phyloP scores from a whole-genome alignment of 2,329 filamentous ascomycete genomes.

The Neopestalotiopsis sp. region DNA sequence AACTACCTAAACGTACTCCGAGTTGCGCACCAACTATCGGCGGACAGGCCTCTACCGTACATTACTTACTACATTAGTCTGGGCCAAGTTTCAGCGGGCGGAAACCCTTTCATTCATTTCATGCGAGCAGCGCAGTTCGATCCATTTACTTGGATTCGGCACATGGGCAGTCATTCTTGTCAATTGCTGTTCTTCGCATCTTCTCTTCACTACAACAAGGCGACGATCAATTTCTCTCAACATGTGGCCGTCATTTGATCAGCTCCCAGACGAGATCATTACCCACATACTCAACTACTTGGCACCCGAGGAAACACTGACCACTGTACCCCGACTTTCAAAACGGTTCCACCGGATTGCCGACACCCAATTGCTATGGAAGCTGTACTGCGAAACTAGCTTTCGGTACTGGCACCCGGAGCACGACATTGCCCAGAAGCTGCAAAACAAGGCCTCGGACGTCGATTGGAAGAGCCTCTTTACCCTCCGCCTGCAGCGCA shows the following conservation, averaged over 20 bases:
- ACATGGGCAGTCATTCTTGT: background rate
- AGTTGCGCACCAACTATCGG: constrained; percentile 5
- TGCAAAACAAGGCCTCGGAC: constrained; percentile 55
- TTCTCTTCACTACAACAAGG: background rate
- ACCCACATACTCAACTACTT: constrained; percentile 73
- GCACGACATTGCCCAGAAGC: constrained; percentile 64
- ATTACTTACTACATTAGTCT: background rate
- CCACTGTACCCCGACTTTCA: constrained; percentile 58
- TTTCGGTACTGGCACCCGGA: constrained; percentile 78
- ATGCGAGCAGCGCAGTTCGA: background rate
- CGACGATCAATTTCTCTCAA: background rate
- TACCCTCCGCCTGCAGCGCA: constrained; percentile 56
- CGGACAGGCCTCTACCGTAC: background rate
- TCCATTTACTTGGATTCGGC: background rate
- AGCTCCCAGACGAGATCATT: constrained; percentile 83
- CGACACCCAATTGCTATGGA: constrained; percentile 80
- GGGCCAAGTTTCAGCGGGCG: constrained; percentile 4
- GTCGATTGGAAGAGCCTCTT: constrained; percentile 80
- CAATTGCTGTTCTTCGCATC: background rate
- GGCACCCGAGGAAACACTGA: constrained; percentile 60
- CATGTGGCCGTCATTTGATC: constrained; percentile 39
- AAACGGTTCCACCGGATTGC: constrained; percentile 68
- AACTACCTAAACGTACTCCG: background rate
- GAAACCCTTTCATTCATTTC: background rate
- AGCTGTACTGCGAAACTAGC: constrained; percentile 68